These are phyloP conservation scores for Magnolia sinica DNA, from an alignment of 164 flowering plant genomes.

Conservation along the genomic window DNA sequence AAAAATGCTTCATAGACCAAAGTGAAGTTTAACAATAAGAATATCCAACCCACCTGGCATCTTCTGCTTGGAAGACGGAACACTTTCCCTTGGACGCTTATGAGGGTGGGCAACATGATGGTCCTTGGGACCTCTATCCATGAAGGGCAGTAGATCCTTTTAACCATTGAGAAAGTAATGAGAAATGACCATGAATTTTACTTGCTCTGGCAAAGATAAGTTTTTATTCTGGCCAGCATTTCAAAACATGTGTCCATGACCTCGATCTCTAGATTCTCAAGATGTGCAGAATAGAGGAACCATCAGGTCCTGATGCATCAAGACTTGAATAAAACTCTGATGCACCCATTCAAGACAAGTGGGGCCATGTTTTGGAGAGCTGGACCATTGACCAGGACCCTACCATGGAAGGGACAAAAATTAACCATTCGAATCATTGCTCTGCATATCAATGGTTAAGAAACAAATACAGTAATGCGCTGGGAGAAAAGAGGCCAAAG, in stretches of 20 bases:
- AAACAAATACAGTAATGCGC: too few species aligned
- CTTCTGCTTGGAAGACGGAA: conserved; percentile 34
- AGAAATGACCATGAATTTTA: neutral
- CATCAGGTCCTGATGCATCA: too few species aligned
- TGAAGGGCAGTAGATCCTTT: conserved; percentile 75
- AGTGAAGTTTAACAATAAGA: too few species aligned
- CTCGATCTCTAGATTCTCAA: too few species aligned
- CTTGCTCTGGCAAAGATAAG: conserved; percentile 3
- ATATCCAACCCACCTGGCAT: conserved; percentile 34
- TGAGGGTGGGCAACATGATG: conserved; percentile 66
- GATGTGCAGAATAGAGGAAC: too few species aligned
- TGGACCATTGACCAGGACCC: too few species aligned
- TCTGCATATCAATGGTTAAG: neutral
- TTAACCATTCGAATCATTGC: neutral
- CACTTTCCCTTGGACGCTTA: conserved; percentile 82
- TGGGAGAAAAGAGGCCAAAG: neutral
- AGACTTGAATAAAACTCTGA: too few species aligned
- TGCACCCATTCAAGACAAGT: too few species aligned
- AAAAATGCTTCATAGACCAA: too few species aligned
- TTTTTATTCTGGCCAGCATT: neutral
- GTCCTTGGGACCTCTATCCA: conserved; percentile 83
- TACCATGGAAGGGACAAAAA: too few species aligned
- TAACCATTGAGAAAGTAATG: neutral
- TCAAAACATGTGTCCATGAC: too few species aligned
- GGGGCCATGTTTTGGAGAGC: too few species aligned